Base-by-base conservation (phyloP, 2,329 filamentous ascomycete genomes). In the Fusarium tuaranense region DNA sequence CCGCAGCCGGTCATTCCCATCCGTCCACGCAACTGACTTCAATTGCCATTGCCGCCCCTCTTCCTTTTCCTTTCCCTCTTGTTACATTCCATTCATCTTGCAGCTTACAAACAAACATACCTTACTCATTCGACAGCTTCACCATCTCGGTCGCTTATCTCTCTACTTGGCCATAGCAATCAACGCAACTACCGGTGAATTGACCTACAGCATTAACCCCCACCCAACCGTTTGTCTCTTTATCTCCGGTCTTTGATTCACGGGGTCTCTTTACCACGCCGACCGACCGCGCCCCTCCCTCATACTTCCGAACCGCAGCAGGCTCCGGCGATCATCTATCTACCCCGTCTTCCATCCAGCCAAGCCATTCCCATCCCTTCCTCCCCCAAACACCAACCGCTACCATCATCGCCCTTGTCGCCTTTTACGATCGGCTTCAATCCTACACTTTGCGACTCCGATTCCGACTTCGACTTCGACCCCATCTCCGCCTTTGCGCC, bases 241-340 rank as follows among this genome's bases (percentile, higher is more conserved):
- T 71, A 71, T 66, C 67, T 63, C 63, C 65, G 66, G 68, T 63
- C 51, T 55, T 66, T 66, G 61, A 67, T 73, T 70, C 65, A 64
- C 64, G 76, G 73, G 78, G 64, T 71, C 68, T 53, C 66, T 7
- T 51, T 61, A 41, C 41, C 63, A 59, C 61, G 57, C 60, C 59
- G 59, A 38, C 68, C 61, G 67, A 65, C 48, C 65, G 51, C 66
- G 25, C 60, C 53, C 69, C 69, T 67, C 71, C 74, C 72, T 53
- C 27, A 30, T 27, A 53, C 48, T 32, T 67, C 69, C 72, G 63
- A 76, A 72, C 75, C 44, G 65, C 72, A 58, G 61, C 68, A 74
- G 65, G 46, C 74, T 73, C 67, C 67, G 76, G 71, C 74, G 68
- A 77, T 78, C 73, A 64, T 70, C 67, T 67, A 64, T 70, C 67